Base-by-base conservation (phyloP, 108 stramenopile species). In the Fragilaria radians region DNA sequence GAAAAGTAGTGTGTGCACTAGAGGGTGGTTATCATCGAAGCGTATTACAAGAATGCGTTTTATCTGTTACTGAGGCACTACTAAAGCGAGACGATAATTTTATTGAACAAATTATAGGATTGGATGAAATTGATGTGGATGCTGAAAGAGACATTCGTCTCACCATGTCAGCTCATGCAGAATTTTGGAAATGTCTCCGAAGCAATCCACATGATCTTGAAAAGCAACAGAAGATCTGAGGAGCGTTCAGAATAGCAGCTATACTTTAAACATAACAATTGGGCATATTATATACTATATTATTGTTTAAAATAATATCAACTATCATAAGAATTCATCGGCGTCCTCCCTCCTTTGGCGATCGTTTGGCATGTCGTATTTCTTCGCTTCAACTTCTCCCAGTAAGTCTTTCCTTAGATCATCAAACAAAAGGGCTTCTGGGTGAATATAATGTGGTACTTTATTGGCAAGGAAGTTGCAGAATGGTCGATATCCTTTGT, bases 391-490 rank as follows among this genome's bases (percentile, higher is more conserved):
- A 5, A 63, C 76, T 21, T 77, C 66, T 46, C 76, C 73, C 32
- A 81, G 30, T 11, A 88, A 57, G 45, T 72, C 55, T 18, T 57
- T 68, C 30, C 84, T 72, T n/a, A 80, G 62, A 11, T 62, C 32
- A 17, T 67, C 47, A 65, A 84, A 72, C 46, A 59, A 22, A 18
- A 93, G 42, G 2, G 83, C 25, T 56, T 94, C 85, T 2, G 88
- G 84, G 66, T 94, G 92, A 1, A 86, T 70, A 63, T 86, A 94
- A 59, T 88, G 62, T 11, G 74, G 73, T 30, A 59, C 50, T 1
- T 77, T 79, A 29, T 81, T 73, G 27, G 70, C 87, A 29, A 79
- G 49, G 65, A 94, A 90, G 59, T 94, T 94, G 50, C 88, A 89
- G 66, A 94, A 90, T 22, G 92, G 92, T 9, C 88, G 78, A 49